Conservation (phyloP, 2,329 filamentous ascomycete species). For the Biscogniauxia mediterranea region DNA sequence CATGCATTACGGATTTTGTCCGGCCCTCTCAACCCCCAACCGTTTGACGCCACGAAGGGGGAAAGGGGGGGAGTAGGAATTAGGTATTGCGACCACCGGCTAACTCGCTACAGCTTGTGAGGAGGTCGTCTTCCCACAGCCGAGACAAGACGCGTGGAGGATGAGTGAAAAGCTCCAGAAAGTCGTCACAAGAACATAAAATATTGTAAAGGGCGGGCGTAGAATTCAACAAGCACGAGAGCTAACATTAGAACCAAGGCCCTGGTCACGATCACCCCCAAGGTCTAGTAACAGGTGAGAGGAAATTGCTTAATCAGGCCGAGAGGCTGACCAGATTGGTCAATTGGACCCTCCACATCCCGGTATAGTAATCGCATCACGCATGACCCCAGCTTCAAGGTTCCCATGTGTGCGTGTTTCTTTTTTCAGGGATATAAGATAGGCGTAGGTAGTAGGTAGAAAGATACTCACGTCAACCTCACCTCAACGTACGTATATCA, state of each 20-base stretch:
- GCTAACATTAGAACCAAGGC: conserved; percentile 11
- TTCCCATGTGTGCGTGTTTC: background rate
- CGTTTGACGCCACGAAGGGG: background rate
- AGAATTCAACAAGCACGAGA: conserved; percentile 4
- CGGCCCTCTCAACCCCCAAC: conserved; percentile 1
- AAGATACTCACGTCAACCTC: background rate
- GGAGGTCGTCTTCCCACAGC: background rate
- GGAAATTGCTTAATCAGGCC: conserved; percentile 17
- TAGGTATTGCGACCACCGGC: background rate
- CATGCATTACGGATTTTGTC: background rate
- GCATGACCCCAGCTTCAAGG: background rate
- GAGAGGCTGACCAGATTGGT: conserved; percentile 26
- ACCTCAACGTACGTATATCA: background rate
- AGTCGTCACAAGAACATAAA: conserved; percentile 16
- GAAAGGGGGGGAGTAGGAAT: background rate
- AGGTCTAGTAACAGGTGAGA: conserved; percentile 5
- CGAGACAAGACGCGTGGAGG: background rate
- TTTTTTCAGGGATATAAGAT: background rate
- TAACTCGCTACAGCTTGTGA: background rate
- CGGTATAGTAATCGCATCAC: conserved; percentile 6
- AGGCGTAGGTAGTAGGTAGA: background rate
- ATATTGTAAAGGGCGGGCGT: background rate
- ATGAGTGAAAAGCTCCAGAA: background rate
- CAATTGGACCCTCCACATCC: conserved; percentile 13
- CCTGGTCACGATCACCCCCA: conserved; percentile 9